Percentiles rank a stretch among this genome's conserved stretches.
phyloP scores from a whole-genome alignment of 805 yeast genomes.

The Pichia phayaonensis region DNA sequence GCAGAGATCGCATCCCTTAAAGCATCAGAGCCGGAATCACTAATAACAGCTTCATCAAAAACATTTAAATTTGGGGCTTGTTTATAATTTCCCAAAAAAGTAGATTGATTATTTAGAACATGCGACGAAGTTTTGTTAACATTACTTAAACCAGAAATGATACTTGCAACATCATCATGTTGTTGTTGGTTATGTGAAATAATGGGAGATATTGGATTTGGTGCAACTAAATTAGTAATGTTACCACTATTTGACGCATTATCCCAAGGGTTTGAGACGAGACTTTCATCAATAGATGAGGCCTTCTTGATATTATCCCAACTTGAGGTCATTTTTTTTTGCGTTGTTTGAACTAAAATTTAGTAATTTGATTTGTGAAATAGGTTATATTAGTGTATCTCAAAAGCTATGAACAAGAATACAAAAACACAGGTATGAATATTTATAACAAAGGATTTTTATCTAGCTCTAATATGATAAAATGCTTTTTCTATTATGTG shows the following conservation, averaged over 20 bases:
- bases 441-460: background rate
- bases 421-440: background rate
- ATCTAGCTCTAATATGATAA: background rate
- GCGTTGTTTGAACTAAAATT: background rate
- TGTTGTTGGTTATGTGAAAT: slow-evolving; percentile 9
- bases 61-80: slow-evolving; percentile 8
- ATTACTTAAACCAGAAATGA: slow-evolving; percentile 26
- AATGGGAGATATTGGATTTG: slow-evolving; percentile 15
- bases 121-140: slow-evolving; percentile 11
- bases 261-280: slow-evolving; percentile 25
- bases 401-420: background rate
- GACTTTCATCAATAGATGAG: slow-evolving; percentile 22
- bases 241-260: slow-evolving; percentile 17
- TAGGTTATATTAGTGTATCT: background rate
- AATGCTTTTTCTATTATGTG: background rate
- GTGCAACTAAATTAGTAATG: slow-evolving; percentile 12
- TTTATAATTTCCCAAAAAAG: slow-evolving; percentile 17
- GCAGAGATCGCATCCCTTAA: slow-evolving; percentile 27
- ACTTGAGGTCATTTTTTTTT: slow-evolving; percentile 17
- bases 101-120: slow-evolving; percentile 20
- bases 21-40: slow-evolving; percentile 28
- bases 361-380: background rate
- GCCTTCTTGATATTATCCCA: slow-evolving; percentile 19
- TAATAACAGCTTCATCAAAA: slow-evolving; percentile 21
- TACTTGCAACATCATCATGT: slow-evolving; percentile 25